Percentiles rank a stretch among this genome's conserved stretches.
These are phyloP conservation scores for Chionographis japonica DNA, from an alignment of 106 monocot genomes.

Conservation along the genomic window DNA sequence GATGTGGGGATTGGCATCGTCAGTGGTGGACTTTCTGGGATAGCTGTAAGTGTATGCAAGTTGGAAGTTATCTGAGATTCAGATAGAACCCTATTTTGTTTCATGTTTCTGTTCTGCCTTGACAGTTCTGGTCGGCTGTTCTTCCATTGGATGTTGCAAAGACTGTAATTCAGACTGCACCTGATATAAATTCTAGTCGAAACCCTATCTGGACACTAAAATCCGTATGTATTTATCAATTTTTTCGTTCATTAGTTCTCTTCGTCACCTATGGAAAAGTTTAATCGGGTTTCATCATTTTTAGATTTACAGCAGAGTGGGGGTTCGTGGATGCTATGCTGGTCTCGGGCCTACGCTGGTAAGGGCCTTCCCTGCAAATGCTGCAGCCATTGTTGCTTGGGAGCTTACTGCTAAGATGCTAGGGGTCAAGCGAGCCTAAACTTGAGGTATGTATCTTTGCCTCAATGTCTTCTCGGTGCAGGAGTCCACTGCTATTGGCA, in stretches of 20 bases:
- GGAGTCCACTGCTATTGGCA: not conserved
- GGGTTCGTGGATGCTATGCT: constrained; percentile 80
- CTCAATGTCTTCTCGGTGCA: not conserved
- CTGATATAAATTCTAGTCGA: constrained; percentile 35
- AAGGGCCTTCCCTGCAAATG: constrained; percentile 84
- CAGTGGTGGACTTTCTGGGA: constrained; percentile 80
- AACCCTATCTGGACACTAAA: constrained; percentile 56
- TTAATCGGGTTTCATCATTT: not conserved
- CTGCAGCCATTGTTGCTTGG: constrained; percentile 82
- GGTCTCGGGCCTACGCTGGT: constrained; percentile 84
- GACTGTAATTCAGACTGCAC: constrained; percentile 81
- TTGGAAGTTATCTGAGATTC: not conserved
- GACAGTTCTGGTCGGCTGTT: constrained; percentile 81
- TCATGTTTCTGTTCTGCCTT: constrained; percentile 4
- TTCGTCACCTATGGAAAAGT: not conserved
- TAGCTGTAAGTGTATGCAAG: constrained; percentile 47
- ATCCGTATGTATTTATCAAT: constrained; percentile 25
- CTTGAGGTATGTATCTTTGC: not conserved
- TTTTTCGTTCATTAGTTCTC: not conserved
- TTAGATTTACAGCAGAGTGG: constrained; percentile 63
- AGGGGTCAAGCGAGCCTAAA: constrained; percentile 33
- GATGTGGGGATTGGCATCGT: constrained; percentile 80
- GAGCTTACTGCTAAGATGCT: constrained; percentile 71
- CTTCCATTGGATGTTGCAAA: constrained; percentile 94
- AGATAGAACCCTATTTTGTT: not conserved